Evolutionary conservation across 306 rosid species (phyloP).

Genomic region (Vicia sativa): DNA sequence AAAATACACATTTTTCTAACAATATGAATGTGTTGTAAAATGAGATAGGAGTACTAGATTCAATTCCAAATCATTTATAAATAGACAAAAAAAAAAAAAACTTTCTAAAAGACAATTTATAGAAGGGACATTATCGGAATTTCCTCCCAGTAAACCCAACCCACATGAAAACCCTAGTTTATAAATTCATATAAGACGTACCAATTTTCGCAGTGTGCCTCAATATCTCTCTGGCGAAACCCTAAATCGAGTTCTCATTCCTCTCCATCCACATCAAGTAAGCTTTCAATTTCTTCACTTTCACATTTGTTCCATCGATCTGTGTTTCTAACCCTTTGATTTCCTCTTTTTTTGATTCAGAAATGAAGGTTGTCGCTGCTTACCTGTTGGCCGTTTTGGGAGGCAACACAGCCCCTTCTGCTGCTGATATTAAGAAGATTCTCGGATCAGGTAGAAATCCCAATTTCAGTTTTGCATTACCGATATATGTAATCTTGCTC

Average conservation of each 20-base stretch:
- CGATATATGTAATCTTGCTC: neutral
- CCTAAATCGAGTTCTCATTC: constrained; percentile 19
- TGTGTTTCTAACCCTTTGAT: neutral
- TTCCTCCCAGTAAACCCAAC: neutral
- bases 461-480: neutral
- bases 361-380: constrained; percentile 70
- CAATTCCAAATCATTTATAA: no score
- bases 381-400: constrained; percentile 73
- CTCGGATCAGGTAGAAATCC: constrained; percentile 40
- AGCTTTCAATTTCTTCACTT: neutral
- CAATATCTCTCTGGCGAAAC: constrained; percentile 8
- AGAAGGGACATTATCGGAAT: neutral
- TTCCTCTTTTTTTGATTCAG: constrained; percentile 30
- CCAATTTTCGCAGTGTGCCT: neutral
- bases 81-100: neutral
- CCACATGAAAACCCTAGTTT: constrained; percentile 1
- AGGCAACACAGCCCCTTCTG: constrained; percentile 60
- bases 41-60: no score
- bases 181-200: neutral
- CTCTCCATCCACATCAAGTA: constrained; percentile 23
- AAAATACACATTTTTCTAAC: no score
- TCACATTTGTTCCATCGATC: neutral
- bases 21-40: no score
- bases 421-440: constrained; percentile 47
- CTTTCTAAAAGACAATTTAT: neutral